Evolutionary conservation across 1,284 basidiomycete genomes (phyloP), one percentile per base, ranked within the genome.

Genomic region (Ustilago sp.): DNA sequence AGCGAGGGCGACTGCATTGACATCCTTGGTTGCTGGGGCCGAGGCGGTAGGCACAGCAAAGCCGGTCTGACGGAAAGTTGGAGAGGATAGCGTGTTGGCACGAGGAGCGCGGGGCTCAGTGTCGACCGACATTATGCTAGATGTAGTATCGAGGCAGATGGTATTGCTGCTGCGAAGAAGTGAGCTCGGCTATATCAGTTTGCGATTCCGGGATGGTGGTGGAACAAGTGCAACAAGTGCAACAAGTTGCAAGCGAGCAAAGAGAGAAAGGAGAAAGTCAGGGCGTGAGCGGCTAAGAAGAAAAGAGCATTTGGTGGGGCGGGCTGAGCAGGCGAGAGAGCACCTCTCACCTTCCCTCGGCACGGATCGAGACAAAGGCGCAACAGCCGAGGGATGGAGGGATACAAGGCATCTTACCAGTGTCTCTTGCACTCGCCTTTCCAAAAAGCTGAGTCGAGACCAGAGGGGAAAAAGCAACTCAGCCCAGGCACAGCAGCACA

Each of bases 31-130:
- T 17, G 76, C 56, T 0, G 76, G 59, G 2, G 76, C 73, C 15
- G 76, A 74, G 8, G 68, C 68, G 15, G 71, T 66, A 4, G 77
- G 77, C 2, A 79, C 74, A 4, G 73, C 59, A 54, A 79, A 79
- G 28, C 77, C 77, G 23, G 77, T 79, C 55, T 79, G 77, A 32
- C 77, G 59, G 57, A 76, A 71, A 19, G 77, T 79, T 4, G 77
- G 77, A 1, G 77, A 79, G 31, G 77, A 77, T 45, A 74, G 76
- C 2, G 71, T 59, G 52, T 67, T 68, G 51, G 71, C 53, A 53
- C 71, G 71, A 19, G 64, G 56, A 8, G 76, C 64, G 47, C 71
- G 58, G 12, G 71, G 55, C 50, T 78, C 76, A 41, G 68, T 68
- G 45, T 78, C 71, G 58, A 78, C 68, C 31, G 76, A 78, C 76